Conservation (phyloP, 306 rosid genomes). For the Inga laurina region DNA sequence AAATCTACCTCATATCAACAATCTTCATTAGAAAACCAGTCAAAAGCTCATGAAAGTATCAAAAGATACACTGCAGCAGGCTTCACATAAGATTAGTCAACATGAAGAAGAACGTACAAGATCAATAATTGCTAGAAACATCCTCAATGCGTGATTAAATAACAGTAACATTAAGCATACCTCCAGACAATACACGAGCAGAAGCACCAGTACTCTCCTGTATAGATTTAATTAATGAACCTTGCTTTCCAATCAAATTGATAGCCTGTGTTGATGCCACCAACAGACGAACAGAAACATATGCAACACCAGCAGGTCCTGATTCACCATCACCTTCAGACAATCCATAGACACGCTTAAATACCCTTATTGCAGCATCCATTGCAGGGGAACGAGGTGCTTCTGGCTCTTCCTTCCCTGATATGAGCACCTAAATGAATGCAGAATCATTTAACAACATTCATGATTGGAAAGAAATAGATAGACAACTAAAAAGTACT, state of each 20-base stretch:
- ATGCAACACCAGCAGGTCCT: constrained; percentile 55
- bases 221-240: constrained; percentile 85
- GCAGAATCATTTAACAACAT: constrained; percentile 21
- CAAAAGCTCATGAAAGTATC: background rate
- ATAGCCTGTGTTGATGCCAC: constrained; percentile 98
- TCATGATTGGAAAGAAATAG: constrained; percentile 9
- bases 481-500: constrained; percentile 2
- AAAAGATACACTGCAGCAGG: constrained; percentile 23
- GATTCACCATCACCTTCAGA: constrained; percentile 62
- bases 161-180: constrained; percentile 43
- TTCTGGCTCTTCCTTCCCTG: constrained; percentile 89
- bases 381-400: constrained; percentile 86
- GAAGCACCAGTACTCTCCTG: constrained; percentile 82
- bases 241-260: constrained; percentile 95
- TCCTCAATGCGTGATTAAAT: background rate
- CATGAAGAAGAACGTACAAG: constrained; percentile 7
- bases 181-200: constrained; percentile 82
- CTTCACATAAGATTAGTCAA: constrained; percentile 16
- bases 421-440: constrained; percentile 67
- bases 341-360: constrained; percentile 80
- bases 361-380: constrained; percentile 86
- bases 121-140: constrained; percentile 18
- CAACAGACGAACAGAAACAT: constrained; percentile 73
- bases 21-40: background rate
- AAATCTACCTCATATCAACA: background rate